phyloP scores from a whole-genome alignment of 2,329 filamentous ascomycete species.

The Falciphora oryzae region DNA sequence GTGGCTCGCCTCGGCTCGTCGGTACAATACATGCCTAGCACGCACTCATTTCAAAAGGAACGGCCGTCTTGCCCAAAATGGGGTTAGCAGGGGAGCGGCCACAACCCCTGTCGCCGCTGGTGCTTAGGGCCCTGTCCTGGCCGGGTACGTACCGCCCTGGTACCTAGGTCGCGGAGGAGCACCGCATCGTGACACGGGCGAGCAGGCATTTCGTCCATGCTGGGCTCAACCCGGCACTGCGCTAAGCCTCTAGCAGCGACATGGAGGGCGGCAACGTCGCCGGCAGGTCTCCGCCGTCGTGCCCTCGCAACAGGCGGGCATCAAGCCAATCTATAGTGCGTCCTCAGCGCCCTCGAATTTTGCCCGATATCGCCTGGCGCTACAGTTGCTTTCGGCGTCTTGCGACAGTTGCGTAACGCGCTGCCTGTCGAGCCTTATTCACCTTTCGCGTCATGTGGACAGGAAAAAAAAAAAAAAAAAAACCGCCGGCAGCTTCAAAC shows the following conservation, averaged over 20 bases:
- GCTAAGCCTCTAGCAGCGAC: neutral
- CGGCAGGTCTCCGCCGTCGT: neutral
- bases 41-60: neutral
- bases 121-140: neutral
- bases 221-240: neutral
- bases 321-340: neutral
- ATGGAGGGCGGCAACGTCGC: neutral
- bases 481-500: neutral
- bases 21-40: neutral
- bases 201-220: neutral
- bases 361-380: neutral
- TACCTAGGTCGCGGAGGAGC: neutral
- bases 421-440: neutral
- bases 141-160: neutral
- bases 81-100: neutral
- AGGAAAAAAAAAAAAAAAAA: neutral
- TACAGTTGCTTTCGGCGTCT: neutral
- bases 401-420: neutral
- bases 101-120: neutral
- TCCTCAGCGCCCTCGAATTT: neutral
- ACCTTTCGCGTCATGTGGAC: neutral
- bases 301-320: neutral
- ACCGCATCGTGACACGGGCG: neutral
- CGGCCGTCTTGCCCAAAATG: conserved; percentile 7
- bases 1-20: conserved; percentile 4